Evolutionary conservation across 768 basidiomycete genomes (phyloP).

Genomic region (Agrocybe praecox): DNA sequence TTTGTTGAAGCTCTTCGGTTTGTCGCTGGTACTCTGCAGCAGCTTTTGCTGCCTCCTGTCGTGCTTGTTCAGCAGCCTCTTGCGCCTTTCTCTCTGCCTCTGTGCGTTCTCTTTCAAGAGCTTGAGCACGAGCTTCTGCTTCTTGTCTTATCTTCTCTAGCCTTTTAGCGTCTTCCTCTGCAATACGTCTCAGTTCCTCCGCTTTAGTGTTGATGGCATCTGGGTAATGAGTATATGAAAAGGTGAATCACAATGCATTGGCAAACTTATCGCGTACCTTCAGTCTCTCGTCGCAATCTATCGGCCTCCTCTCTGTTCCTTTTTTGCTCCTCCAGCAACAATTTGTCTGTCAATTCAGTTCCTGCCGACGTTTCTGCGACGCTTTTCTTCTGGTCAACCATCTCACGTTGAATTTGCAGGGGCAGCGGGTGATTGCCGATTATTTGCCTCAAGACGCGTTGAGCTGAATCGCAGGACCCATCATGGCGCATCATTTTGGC

Average conservation of each 20-base stretch:
- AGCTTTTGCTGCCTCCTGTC: conserved; percentile 5
- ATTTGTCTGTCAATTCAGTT: conserved; percentile 48
- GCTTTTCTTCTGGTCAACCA: conserved; percentile 50
- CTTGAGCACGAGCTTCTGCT: conserved; percentile 39
- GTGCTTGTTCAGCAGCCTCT: conserved; percentile 20
- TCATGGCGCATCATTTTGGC: conserved; percentile 44
- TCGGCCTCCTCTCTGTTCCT: conserved; percentile 39
- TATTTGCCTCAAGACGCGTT: conserved; percentile 40
- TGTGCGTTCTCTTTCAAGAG: conserved; percentile 34
- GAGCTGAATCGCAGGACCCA: conserved; percentile 38
- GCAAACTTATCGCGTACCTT: neutral
- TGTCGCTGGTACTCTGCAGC: conserved; percentile 3
- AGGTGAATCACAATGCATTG: neutral
- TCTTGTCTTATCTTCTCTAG: conserved; percentile 45
- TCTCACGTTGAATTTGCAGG: conserved; percentile 55
- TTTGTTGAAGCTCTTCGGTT: neutral
- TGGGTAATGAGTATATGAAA: neutral
- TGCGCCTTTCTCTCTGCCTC: conserved; percentile 30
- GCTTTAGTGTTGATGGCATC: conserved; percentile 45
- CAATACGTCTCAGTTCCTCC: conserved; percentile 44
- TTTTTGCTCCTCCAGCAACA: conserved; percentile 46
- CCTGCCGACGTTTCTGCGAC: conserved; percentile 56
- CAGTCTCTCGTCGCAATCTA: neutral
- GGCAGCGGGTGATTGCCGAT: conserved; percentile 41
- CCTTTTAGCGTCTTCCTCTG: conserved; percentile 44